Evolutionary conservation across 2,329 filamentous ascomycete species (phyloP).

Genomic region (Aspergillus fischeri): DNA sequence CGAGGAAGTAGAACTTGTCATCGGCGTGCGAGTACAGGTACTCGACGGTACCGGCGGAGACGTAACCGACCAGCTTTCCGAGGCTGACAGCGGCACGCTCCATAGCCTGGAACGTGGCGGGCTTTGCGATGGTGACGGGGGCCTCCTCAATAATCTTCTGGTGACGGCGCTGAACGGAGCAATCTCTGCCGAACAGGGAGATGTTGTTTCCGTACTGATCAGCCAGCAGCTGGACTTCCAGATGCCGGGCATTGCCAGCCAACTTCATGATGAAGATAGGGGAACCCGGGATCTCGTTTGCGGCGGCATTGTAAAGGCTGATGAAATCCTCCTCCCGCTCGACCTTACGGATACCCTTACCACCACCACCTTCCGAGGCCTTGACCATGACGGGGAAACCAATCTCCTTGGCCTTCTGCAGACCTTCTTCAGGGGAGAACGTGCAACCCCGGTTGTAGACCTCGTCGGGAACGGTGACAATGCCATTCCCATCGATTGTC

Average conservation of each 20-base stretch:
- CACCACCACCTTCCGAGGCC: conserved; percentile 98
- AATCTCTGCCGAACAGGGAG: conserved; percentile 96
- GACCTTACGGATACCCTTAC: conserved; percentile 98
- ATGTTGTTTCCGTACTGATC: conserved; percentile 99
- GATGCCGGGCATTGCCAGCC: conserved; percentile 88
- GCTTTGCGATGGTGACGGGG: conserved; percentile 91
- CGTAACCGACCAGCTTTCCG: conserved; percentile 91
- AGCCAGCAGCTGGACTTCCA: conserved; percentile 94
- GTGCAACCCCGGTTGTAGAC: conserved; percentile 91
- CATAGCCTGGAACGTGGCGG: conserved; percentile 88
- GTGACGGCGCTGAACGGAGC: conserved; percentile 94
- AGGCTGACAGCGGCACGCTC: conserved; percentile 93
- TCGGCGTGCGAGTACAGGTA: conserved; percentile 98
- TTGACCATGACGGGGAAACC: conserved; percentile 99
- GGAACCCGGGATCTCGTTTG: conserved; percentile 95
- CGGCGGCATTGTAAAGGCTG: conserved; percentile 87
- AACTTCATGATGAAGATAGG: conserved; percentile 99
- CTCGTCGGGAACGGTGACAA: conserved; percentile 85
- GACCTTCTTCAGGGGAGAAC: conserved; percentile 81
- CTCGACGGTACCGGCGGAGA: conserved; percentile 97
- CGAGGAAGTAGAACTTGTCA: conserved; percentile 99
- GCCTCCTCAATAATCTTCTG: conserved; percentile 99
- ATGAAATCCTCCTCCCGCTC: conserved; percentile 79
- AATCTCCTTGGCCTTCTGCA: conserved; percentile 80
- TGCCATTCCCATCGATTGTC: conserved; percentile 70